Base-by-base conservation (phyloP, 2,329 filamentous ascomycete genomes). In the Amauroascus verrucosus region DNA sequence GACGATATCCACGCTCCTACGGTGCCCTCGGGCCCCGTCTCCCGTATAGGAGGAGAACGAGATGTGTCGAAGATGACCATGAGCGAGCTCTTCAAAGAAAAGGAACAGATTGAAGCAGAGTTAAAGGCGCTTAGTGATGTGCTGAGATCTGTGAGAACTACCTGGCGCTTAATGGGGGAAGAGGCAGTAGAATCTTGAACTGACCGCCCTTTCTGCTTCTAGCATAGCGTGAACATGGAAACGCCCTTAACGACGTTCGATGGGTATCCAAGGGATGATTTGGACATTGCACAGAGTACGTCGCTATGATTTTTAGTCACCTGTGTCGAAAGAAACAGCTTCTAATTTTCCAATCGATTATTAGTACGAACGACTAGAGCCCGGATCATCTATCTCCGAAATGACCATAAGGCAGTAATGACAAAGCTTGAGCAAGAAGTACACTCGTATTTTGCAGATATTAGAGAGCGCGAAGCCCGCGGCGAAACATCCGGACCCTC, bases 161-260 rank as follows among this genome's bases (percentile, higher is more conserved):
- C 20, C 56, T 61, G 46, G 13, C 41, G 18, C 22, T 24, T 7
- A 22, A 13, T 45, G 49, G 32, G 28, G 51, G 32, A 11, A 35
- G 37, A 32, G 30, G 40, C 20, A 44, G 9, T 45, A 18, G 24
- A 30, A 32, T 16, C 35, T 58, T 35, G 56, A 28, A 57, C 56
- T 62, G 45, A 64, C 41, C 16, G n/a, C 48, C 14, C 46, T n/a
- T 48, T 54, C 13, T 41, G 26, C 33, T 22, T 59, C n/a, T 63
- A 96, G 90, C 91, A 97, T 75, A 83, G 85, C 43, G 91, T 95
- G 51, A 84, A 86, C 63, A 98, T 98, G 93, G 84, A 85, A 63
- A 96, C 93, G 6, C 77, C 82, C 54, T 80, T 98, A 37, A 81
- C 88, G 22, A 96, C 91, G 13, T 80, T 83, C 57, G 93, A 97